phyloP scores from a whole-genome alignment of 495 filamentous ascomycete species.

The Podospora pseudocomata region DNA sequence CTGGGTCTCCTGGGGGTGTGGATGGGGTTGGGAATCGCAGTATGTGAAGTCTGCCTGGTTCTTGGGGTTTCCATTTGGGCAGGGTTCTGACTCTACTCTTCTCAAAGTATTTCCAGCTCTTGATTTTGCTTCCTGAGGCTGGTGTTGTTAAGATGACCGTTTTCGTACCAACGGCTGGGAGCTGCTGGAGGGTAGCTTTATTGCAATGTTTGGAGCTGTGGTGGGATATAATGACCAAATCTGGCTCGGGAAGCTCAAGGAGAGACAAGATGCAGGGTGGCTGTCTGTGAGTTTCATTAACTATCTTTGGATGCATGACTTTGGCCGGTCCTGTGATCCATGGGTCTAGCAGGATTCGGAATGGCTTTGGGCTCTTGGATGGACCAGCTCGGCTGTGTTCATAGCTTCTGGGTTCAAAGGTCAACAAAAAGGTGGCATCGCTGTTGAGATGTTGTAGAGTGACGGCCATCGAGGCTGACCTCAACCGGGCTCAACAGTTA shows the following conservation, averaged over 20 bases:
- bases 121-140: slow-evolving; percentile 56
- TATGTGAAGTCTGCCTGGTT: slow-evolving; percentile 36
- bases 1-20: slow-evolving; percentile 44
- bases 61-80: slow-evolving; percentile 51
- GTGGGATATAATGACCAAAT: slow-evolving; percentile 67
- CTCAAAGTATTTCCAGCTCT: slow-evolving; percentile 63
- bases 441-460: slow-evolving; percentile 64
- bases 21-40: slow-evolving; percentile 45
- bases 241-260: slow-evolving; percentile 56
- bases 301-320: background rate
- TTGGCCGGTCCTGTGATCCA: slow-evolving; percentile 55
- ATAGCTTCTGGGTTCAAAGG: slow-evolving; percentile 51
- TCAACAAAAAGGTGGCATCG: slow-evolving; percentile 66
- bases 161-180: slow-evolving; percentile 48
- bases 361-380: slow-evolving; percentile 40
- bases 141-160: slow-evolving; percentile 64
- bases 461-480: slow-evolving; percentile 53
- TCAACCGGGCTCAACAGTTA: background rate
- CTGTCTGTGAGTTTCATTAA: slow-evolving; percentile 6
- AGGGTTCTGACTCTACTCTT: slow-evolving; percentile 50
- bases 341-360: slow-evolving; percentile 66
- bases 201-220: slow-evolving; percentile 70
- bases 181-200: slow-evolving; percentile 58
- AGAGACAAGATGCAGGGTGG: slow-evolving; percentile 57
- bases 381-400: slow-evolving; percentile 28